phyloP scores from a whole-genome alignment of 2,329 filamentous ascomycete species.

The Monilinia laxa region DNA sequence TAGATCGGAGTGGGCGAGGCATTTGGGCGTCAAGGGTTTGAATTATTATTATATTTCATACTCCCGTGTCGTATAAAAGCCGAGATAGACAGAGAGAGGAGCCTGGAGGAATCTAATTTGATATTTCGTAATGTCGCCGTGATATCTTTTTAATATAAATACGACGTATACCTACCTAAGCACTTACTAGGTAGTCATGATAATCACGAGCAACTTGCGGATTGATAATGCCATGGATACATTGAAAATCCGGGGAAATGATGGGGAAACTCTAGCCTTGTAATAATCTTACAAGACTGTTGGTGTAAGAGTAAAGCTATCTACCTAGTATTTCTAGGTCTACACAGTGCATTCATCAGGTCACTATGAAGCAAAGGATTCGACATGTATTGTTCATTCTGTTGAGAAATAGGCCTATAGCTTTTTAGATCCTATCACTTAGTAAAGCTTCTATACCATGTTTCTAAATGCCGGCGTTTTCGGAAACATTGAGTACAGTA shows the following conservation, averaged over 20 bases:
- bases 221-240: neutral
- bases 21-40: conserved; percentile 12
- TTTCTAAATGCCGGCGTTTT: neutral
- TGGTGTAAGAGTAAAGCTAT: too few species aligned
- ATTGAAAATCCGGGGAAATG: conserved; percentile 20
- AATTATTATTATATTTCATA: neutral
- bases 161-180: too few species aligned
- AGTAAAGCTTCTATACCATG: neutral
- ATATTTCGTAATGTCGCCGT: neutral
- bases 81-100: neutral
- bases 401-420: neutral
- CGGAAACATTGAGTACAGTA: neutral
- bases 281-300: neutral
- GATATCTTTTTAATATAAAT: neutral
- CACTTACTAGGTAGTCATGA: neutral
- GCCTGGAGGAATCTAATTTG: neutral
- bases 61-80: neutral
- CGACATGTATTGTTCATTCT: neutral
- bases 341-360: neutral
- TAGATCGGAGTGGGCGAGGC: conserved; percentile 4
- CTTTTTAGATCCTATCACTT: neutral
- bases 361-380: neutral
- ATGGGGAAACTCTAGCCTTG: conserved; percentile 14
- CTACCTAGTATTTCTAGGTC: too few species aligned
- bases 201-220: neutral